Conservation (phyloP, 139 green algal species). For the Chlorella sorokiniana region DNA sequence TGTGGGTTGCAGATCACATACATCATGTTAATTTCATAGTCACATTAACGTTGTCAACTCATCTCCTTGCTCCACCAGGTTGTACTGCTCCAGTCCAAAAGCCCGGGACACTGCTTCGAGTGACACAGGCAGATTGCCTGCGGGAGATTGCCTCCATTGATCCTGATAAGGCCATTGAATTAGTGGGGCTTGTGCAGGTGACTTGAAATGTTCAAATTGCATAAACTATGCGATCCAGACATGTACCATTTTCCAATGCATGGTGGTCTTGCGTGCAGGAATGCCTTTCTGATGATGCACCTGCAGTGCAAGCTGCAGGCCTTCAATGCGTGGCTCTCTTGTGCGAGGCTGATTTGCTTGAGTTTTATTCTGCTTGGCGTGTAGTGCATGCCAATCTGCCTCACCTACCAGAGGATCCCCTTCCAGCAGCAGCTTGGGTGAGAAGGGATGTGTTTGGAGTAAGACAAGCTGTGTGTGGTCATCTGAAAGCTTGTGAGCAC, state of each 20-base stretch:
- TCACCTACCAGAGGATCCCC: conserved; percentile 41
- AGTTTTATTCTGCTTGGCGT: conserved; percentile 67
- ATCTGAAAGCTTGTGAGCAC: not conserved
- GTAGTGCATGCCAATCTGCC: conserved; percentile 50
- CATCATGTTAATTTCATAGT: no score
- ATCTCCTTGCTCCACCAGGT: not conserved
- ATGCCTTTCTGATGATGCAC: conserved; percentile 37
- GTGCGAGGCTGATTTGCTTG: conserved; percentile 57
- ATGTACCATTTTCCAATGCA: no score
- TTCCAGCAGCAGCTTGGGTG: conserved; percentile 52
- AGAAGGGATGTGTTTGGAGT: not conserved
- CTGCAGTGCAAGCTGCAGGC: conserved; percentile 42
- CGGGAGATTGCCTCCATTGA: conserved; percentile 35
- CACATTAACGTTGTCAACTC: not conserved
- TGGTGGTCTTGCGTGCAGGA: conserved; percentile 42
- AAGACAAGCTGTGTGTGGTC: not conserved
- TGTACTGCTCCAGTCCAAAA: conserved; percentile 16
- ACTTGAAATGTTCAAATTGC: no score
- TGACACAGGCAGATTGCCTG: conserved; percentile 45
- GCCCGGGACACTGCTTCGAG: conserved; percentile 33
- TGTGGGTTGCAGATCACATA: not conserved
- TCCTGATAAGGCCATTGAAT: conserved; percentile 36
- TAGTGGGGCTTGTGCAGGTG: conserved; percentile 31
- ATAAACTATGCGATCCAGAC: no score
- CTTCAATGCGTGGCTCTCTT: conserved; percentile 48